A percentile compares a stretch with the other conserved stretches of the same genome.
phyloP scores from a whole-genome alignment of 441 rosid genomes.

The Euphorbia corollata region DNA sequence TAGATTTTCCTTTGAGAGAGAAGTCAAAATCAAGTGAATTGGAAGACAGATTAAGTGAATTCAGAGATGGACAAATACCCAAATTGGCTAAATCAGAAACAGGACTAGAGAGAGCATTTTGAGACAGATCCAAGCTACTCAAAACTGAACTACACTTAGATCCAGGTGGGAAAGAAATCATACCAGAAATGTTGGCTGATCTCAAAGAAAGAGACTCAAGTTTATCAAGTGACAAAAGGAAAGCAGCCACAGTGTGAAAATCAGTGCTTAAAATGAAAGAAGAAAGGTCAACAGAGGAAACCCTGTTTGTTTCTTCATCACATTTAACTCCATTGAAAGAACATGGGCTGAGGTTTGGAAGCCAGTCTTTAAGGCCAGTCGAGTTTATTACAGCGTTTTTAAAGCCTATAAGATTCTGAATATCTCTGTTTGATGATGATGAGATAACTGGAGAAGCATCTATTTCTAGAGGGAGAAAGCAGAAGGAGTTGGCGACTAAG shows the following conservation, averaged over 20 bases:
- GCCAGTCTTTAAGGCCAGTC: constrained; percentile 47
- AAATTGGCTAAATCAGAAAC: constrained; percentile 35
- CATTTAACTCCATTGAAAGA: constrained; percentile 53
- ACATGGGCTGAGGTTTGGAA: constrained; percentile 53
- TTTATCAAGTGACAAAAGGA: constrained; percentile 41
- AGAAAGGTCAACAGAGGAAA: constrained; percentile 54
- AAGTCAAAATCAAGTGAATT: constrained; percentile 35
- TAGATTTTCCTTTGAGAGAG: constrained; percentile 32
- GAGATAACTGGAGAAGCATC: constrained; percentile 25
- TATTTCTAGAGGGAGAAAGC: constrained; percentile 24
- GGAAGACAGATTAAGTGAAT: constrained; percentile 51
- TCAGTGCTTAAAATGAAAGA: constrained; percentile 33
- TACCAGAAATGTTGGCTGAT: constrained; percentile 47
- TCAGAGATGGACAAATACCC: constrained; percentile 46
- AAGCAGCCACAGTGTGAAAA: constrained; percentile 46
- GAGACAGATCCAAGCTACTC: constrained; percentile 63
- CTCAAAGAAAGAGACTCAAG: constrained; percentile 49
- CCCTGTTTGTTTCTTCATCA: constrained; percentile 34
- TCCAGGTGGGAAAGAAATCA: constrained; percentile 42
- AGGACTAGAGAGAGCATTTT: constrained; percentile 53
- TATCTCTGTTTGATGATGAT: constrained; percentile 29
- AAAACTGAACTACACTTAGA: constrained; percentile 58
- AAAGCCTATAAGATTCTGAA: constrained; percentile 53
- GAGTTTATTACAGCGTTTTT: constrained; percentile 44
- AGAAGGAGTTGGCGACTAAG: neutral